phyloP scores from a whole-genome alignment of 805 yeast species.

The Wickerhamiella brachini region DNA sequence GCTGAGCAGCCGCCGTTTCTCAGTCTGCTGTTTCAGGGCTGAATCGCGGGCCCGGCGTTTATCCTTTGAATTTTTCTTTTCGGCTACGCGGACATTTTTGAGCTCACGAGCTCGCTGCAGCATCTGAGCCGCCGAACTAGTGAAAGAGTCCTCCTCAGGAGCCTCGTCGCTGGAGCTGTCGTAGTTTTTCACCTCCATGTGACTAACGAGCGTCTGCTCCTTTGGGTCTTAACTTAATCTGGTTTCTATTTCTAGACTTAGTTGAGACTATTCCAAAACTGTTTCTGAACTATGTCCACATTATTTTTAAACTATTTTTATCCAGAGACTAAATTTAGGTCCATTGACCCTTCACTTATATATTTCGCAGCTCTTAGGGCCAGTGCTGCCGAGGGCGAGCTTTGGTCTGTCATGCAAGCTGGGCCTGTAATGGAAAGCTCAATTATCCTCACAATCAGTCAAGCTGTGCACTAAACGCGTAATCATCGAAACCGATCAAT shows the following conservation, averaged over 20 bases:
- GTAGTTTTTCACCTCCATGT: neutral
- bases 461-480: too few species aligned
- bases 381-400: too few species aligned
- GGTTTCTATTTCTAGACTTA: neutral
- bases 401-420: too few species aligned
- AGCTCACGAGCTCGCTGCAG: slow-evolving; percentile 6
- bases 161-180: slow-evolving; percentile 21
- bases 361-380: too few species aligned
- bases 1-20: slow-evolving; percentile 14
- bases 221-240: neutral
- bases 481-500: too few species aligned
- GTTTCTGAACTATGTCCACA: too few species aligned
- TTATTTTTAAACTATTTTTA: too few species aligned
- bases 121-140: slow-evolving; percentile 11
- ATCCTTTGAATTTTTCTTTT: slow-evolving; percentile 12
- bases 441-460: too few species aligned
- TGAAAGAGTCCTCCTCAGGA: slow-evolving; percentile 24
- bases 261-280: too few species aligned
- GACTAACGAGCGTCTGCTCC: neutral
- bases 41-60: slow-evolving; percentile 20
- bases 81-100: slow-evolving; percentile 7
- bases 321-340: too few species aligned
- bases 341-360: too few species aligned
- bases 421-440: too few species aligned
- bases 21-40: slow-evolving; percentile 14